phyloP scores from a whole-genome alignment of 139 green algal species.

The Cymbomonas tetramitiformis region DNA sequence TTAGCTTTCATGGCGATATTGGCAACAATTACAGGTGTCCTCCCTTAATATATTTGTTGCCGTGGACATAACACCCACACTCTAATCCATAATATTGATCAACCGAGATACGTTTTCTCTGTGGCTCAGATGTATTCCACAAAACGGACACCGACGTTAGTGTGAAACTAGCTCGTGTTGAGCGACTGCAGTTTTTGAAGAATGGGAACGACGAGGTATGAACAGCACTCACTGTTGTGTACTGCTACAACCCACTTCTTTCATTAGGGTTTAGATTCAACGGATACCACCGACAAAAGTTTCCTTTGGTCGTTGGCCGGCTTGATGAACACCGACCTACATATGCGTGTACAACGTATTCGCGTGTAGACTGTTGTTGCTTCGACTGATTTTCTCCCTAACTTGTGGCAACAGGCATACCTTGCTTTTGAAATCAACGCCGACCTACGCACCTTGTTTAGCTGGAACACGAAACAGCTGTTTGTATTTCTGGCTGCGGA shows the following conservation, averaged over 20 bases:
- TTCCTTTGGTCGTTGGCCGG: no score
- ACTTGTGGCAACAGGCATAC: no score
- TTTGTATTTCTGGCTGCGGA: slow-evolving; percentile 14
- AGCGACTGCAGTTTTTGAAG: not conserved
- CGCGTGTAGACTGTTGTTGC: no score
- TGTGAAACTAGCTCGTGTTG: not conserved
- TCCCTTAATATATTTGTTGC: not conserved
- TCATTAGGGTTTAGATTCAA: no score
- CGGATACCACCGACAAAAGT: no score
- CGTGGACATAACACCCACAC: not conserved
- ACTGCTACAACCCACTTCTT: no score
- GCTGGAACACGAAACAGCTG: slow-evolving; percentile 30
- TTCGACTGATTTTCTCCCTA: no score
- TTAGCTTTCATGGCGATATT: not conserved
- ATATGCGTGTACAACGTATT: no score
- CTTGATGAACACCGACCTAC: no score
- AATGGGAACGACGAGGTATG: slow-evolving; percentile 11
- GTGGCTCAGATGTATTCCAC: slow-evolving; percentile 2
- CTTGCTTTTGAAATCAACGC: slow-evolving; percentile 9
- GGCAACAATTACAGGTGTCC: not conserved
- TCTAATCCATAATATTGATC: no score
- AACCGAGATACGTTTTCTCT: no score
- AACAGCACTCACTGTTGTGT: no score
- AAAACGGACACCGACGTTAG: not conserved
- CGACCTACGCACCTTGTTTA: slow-evolving; percentile 15